Evolutionary conservation across 805 yeast genomes (phyloP), one percentile per base, ranked within the genome.

Genomic region (Teunomyces kruisii): DNA sequence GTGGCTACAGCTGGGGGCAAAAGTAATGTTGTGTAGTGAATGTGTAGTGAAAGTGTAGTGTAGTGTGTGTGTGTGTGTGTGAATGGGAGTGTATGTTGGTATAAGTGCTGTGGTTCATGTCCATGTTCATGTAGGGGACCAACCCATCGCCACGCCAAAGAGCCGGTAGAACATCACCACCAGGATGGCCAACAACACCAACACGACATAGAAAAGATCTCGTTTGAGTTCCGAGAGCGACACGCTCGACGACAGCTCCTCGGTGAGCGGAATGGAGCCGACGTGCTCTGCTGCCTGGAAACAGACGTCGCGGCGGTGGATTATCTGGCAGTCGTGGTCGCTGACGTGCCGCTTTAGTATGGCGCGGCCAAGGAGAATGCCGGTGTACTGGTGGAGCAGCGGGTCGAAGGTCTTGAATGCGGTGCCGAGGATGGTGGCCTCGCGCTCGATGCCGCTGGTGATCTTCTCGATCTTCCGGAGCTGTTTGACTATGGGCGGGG

Each of bases 201-300:
- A 43, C 13, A 58, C 50, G 10, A 53, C 49, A 36, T 61, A 61
- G 2, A 53, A 49, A 5, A 63, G 14, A 48, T 67, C 65, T 40
- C 56, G 55, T 14, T 58, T 52, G 31, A 63, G 47, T 19, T 51
- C 47, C 44, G 56, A 55, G 52, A 57, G 48, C 24, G 58, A 50
- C n/a, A 50, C 38, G n/a, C 51, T 46, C n/a, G 55, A 38, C 7
- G 57, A 31, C 39, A 59, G 67, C 17, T 63, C 67, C 44, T 67
- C 72, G 1, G 67, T 58, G 24, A 70, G 59, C 7, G 76, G 76
- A 27, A 72, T 71, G 48, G 68, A 62, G 12, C 71, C 71, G 22
- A 70, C 73, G 44, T 67, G 67, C 40, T 68, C 74, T 2, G 73
- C 72, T 1, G 76, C 75, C 50, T 59, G 70, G 42, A 55, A 62